Evolutionary conservation across 2,329 filamentous ascomycete species (phyloP), one percentile per base, ranked within the genome.

Genomic region (Nectriaceae sp.): DNA sequence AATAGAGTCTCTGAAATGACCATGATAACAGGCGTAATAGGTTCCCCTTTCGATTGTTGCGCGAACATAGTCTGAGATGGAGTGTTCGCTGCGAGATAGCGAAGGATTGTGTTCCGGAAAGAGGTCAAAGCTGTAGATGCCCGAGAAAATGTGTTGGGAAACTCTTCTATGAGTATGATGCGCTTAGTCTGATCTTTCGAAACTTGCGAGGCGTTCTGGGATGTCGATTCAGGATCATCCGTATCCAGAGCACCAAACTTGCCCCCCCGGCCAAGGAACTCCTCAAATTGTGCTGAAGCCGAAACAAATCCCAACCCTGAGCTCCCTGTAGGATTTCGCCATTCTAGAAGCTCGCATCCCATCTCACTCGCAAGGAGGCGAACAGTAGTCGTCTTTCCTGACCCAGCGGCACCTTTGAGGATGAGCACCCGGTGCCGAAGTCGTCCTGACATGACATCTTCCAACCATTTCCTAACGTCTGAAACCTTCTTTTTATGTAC

Each of bases 401-500:
- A 89, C 18, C 94, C 94, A 36, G 94, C 92, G 26, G 91, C 85
- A 11, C 94, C 94, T 68, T 95, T 96, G 37, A 99, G 75, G 21
- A 99, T 77, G 48, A 97, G 78, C 48, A 97, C 65, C 51, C 88
- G 82, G 74, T 96, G 84, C 50, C 81, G 76, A 67, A 81, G 70
- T 31, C 75, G 75, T 15, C 89, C 88, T 21, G 70, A 68, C 53
- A 90, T 80, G 16, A 90, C 89, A 63, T 86, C 82, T 37, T 88
- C 83, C 26, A 99, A 73, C 92, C 94, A 97, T 49, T 73, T 78
- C 49, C 85, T 82, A 39, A 97, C 92, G 70, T 97, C 92, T 2
- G 83, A 73, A 5, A 97, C 89, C 68, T 99, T 99, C 61, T 83
- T 94, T 74, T 95, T 97, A 69, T 99, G 92, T 16, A 99, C 93